Base-by-base conservation (phyloP, 176 grass and related monocot species). In the Avena atlantica region DNA sequence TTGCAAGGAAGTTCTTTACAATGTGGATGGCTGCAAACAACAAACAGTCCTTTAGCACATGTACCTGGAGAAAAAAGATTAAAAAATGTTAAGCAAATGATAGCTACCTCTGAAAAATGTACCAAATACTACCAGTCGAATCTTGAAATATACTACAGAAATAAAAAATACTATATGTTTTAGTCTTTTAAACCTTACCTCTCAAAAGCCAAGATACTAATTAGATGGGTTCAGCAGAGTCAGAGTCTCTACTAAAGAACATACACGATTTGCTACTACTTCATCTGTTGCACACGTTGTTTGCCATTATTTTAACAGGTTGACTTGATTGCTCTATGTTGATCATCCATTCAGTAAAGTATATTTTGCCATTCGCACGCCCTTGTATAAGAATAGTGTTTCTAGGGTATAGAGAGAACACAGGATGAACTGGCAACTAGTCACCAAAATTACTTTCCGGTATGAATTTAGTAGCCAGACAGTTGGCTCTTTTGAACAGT, bases 1-100 rank as follows among this genome's bases (percentile, higher is more conserved):
- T 89, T 52, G 89, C 88, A 79, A 94, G 72, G 87, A 87, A 98
- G 86, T 98, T 98, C 92, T 98, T 98, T 83, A 93, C 93, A 88
- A 98, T 92, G 56, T 98, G 96, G 76, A 92, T 88, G 12, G 93
- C 93, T 92, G 88, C 89, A 93, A 91, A 91, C 89, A 88, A 88
- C 61, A 88, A 88, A 88, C 16, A 76, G 25, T 81, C 86, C 81
- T 87, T 91, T 62, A 85, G 77, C 44, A 85, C 50, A 79, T 76
- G 86, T 19, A 74, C 86, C 81, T 81, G 82, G 44, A 83, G 72
- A 76, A 87, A 80, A 80, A 89, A 73, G 12, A 63, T 44, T 4
- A 40, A 72, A 10, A 48, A 65, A 78, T 34, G 67, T 80, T 53
- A 90, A 85, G 52, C 13, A 70, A 5, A 56, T 27, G 0, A 71